Percentiles rank a stretch among this genome's conserved stretches.
Evolutionary conservation across 169 alveolate genomes (phyloP).

Genomic region (Eimeria maxima): DNA sequence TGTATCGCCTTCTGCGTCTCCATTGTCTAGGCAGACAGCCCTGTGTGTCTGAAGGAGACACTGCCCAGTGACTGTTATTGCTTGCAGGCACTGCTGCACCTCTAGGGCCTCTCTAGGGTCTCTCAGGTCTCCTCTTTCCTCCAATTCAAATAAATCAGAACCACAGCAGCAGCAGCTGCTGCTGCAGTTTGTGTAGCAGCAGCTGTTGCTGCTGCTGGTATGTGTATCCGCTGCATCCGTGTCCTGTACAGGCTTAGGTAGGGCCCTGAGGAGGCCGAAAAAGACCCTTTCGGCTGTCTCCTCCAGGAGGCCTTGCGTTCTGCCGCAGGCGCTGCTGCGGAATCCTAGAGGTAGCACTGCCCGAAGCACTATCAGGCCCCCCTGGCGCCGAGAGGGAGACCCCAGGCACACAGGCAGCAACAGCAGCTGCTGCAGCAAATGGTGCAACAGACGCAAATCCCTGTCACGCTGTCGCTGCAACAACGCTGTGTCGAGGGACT

Average conservation of each 20-base stretch:
- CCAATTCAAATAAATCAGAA: not conserved
- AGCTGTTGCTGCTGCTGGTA: not conserved
- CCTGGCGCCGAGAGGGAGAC: not conserved
- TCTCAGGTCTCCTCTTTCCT: not conserved
- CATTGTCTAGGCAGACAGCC: not conserved
- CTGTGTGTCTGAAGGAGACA: not conserved
- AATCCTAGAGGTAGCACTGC: conserved; percentile 32
- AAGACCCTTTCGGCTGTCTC: not conserved
- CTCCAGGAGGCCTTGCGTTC: not conserved
- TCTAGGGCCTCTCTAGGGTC: not conserved
- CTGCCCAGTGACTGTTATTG: not conserved
- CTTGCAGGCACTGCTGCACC: conserved; percentile 19
- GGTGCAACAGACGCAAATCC: conserved; percentile 34
- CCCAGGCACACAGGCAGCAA: conserved; percentile 23
- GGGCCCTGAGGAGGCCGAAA: conserved; percentile 3
- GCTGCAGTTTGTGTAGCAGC: not conserved
- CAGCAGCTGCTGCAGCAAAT: conserved; percentile 42
- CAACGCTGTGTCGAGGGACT: not conserved
- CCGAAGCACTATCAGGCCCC: conserved; percentile 29
- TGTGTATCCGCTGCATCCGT: not conserved
- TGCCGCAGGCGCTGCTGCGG: conserved; percentile 19
- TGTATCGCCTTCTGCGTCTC: not conserved
- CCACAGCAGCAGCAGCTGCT: not conserved
- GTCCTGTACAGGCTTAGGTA: not conserved
- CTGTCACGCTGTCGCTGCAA: not conserved